Conservation (phyloP, 306 rosid genomes). For the apple (Malus domestica) region ASM211411v1 NC_041801.1:20452501-20453000, state of each 20-base stretch:
- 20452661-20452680: no score
- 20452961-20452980: neutral
- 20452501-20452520: no score
- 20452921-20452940: conserved; percentile 6
- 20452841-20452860: neutral
- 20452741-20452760: neutral
- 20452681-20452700: no score
- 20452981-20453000: neutral
- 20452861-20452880: conserved; percentile 8
- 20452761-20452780: neutral
- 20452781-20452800: neutral
- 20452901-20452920: conserved; percentile 14
- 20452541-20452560: no score
- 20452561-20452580: no score
- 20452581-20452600: no score
- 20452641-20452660: no score
- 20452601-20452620: no score
- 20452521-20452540: no score
- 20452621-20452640: no score
- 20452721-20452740: no score
- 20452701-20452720: no score
- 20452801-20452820: neutral
- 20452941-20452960: neutral
- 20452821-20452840: neutral
- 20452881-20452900: conserved; percentile 34